phyloP scores from a whole-genome alignment of 108 stramenopile species.

The Schizochytrium sp. region DNA sequence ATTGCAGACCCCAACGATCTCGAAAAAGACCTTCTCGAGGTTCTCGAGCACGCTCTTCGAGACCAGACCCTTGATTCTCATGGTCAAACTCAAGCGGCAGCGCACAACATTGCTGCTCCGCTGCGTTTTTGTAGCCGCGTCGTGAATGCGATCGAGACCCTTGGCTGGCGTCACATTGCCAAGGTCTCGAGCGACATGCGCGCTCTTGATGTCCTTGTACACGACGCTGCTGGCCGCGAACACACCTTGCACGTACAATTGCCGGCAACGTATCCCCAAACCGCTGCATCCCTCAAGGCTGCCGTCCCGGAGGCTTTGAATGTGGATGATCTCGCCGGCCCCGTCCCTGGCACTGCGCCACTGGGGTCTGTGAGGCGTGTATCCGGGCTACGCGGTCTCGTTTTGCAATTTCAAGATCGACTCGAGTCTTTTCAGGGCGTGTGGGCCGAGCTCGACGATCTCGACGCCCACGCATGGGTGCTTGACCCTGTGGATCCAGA shows the following conservation, averaged over 20 bases:
- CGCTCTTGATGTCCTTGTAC: not conserved
- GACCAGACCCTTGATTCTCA: not conserved
- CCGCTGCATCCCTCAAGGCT: not conserved
- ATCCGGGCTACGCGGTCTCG: not conserved
- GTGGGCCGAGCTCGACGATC: not conserved
- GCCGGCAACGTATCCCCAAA: not conserved
- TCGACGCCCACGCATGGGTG: not conserved
- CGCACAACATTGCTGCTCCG: not conserved
- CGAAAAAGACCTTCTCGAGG: not conserved
- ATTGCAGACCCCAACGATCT: not conserved
- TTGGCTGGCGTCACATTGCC: not conserved
- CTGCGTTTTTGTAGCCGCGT: not conserved
- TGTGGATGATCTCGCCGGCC: not conserved
- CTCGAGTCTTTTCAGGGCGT: not conserved
- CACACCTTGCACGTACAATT: not conserved
- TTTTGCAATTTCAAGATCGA: not conserved
- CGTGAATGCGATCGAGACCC: not conserved
- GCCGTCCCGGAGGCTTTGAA: not conserved
- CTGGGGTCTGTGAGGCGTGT: not conserved
- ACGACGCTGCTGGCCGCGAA: not conserved
- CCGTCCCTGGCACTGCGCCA: not conserved
- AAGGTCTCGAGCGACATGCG: not conserved
- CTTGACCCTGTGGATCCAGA: not conserved
- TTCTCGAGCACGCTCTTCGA: not conserved
- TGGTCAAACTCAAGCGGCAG: too few relatives aligned